Conservation (phyloP, 495 filamentous ascomycete genomes). For the Penicillium coffeae region DNA sequence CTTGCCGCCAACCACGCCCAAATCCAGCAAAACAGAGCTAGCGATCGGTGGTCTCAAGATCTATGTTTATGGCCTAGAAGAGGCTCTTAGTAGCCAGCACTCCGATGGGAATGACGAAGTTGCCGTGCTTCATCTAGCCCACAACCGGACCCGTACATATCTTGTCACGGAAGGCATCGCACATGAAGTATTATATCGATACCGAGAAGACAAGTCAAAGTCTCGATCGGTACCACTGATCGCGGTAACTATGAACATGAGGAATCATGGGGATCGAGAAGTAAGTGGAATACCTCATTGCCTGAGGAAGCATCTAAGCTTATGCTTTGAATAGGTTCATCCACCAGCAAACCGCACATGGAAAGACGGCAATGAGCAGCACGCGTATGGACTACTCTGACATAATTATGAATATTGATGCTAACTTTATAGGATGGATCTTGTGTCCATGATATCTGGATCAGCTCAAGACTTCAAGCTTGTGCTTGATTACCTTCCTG, state of each 20-base stretch:
- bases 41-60: not conserved
- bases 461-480: conserved; percentile 6
- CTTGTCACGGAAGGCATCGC: conserved; percentile 3
- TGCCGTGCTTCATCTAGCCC: conserved; percentile 1
- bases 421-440: conserved; percentile 2
- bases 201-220: not conserved
- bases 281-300: not conserved
- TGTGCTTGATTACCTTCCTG: conserved; percentile 2
- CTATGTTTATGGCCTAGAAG: conserved; percentile 1
- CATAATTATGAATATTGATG: not conserved
- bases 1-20: not conserved
- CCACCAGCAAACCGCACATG: conserved; percentile 1
- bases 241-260: conserved; percentile 5
- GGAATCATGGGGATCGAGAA: conserved; percentile 6
- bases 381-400: not conserved
- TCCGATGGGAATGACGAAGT: not conserved
- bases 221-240: not conserved
- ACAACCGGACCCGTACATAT: conserved; percentile 4
- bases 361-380: conserved; percentile 5
- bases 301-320: not conserved
- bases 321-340: not conserved
- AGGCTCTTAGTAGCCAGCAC: not conserved
- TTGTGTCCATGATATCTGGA: conserved; percentile 3
- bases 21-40: conserved; percentile 2
- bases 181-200: conserved; percentile 4